A percentile compares a stretch with the other conserved stretches of the same genome.
Conservation (phyloP, 139 green algal species). For the Coelastrella sp. region DNA sequence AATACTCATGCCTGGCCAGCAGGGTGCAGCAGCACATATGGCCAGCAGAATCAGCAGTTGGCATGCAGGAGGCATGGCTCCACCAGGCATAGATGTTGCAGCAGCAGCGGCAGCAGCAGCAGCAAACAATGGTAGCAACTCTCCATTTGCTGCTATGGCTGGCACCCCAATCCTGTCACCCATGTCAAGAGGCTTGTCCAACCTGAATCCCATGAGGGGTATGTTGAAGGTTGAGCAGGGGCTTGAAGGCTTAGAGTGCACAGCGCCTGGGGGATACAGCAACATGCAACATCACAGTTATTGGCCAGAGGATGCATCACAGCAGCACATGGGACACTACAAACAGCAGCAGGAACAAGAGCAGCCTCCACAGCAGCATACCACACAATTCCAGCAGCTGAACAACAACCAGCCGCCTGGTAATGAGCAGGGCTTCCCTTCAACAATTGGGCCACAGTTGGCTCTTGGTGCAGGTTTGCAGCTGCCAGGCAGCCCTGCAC, state of each 20-base stretch:
- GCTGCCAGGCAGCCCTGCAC: constrained; percentile 6
- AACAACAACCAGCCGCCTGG: neutral
- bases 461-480: neutral
- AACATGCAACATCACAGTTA: neutral
- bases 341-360: constrained; percentile 6
- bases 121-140: neutral
- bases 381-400: neutral
- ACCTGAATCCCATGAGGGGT: neutral
- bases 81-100: neutral
- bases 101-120: neutral
- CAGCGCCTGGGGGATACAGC: neutral
- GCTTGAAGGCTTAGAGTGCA: neutral
- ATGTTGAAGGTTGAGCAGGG: neutral
- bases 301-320: neutral
- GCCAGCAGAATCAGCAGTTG: neutral
- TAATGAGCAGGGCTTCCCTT: neutral
- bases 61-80: neutral
- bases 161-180: neutral
- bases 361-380: neutral
- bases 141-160: neutral
- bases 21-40: neutral
- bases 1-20: constrained; percentile 5
- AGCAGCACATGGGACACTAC: neutral
- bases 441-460: neutral
- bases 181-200: neutral